Evolutionary conservation across 768 basidiomycete species (phyloP).

Genomic region (Pulveroboletus sp.): DNA sequence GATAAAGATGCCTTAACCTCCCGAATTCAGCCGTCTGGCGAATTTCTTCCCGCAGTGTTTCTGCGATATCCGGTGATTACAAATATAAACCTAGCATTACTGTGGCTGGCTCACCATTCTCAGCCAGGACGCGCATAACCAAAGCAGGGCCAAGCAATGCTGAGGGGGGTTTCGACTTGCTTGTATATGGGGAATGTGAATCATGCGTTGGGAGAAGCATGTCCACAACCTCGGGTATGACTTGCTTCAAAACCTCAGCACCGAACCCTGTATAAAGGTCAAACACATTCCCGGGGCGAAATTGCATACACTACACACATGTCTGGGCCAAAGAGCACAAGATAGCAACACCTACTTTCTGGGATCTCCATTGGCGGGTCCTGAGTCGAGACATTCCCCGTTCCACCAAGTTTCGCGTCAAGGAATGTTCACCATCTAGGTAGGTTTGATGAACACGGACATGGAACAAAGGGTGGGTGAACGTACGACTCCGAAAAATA

Average conservation of each 20-base stretch:
- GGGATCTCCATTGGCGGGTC: slow-evolving; percentile 8
- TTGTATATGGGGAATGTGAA: background rate
- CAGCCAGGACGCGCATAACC: slow-evolving; percentile 11
- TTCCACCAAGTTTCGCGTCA: slow-evolving; percentile 10
- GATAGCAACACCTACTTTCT: slow-evolving; percentile 17
- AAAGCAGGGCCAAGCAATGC: slow-evolving; percentile 14
- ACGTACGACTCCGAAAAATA: slow-evolving; percentile 8
- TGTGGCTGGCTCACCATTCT: slow-evolving; percentile 4
- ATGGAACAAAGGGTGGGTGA: background rate
- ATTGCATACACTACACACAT: background rate
- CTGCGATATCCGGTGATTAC: slow-evolving; percentile 1
- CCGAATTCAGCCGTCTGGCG: slow-evolving; percentile 12
- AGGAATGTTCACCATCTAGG: slow-evolving; percentile 7
- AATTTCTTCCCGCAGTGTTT: slow-evolving; percentile 18
- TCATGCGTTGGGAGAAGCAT: slow-evolving; percentile 11
- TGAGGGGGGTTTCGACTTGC: slow-evolving; percentile 4
- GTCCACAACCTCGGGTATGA: slow-evolving; percentile 8
- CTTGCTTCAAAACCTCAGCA: slow-evolving; percentile 7
- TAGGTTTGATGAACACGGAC: background rate
- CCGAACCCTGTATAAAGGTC: slow-evolving; percentile 8
- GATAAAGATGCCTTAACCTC: slow-evolving; percentile 16
- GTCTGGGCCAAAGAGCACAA: slow-evolving; percentile 16
- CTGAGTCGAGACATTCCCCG: slow-evolving; percentile 10
- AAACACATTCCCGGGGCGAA: background rate
- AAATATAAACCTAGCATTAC: background rate